Conservation (phyloP, 495 filamentous ascomycete species). For the Thozetella sp. region DNA sequence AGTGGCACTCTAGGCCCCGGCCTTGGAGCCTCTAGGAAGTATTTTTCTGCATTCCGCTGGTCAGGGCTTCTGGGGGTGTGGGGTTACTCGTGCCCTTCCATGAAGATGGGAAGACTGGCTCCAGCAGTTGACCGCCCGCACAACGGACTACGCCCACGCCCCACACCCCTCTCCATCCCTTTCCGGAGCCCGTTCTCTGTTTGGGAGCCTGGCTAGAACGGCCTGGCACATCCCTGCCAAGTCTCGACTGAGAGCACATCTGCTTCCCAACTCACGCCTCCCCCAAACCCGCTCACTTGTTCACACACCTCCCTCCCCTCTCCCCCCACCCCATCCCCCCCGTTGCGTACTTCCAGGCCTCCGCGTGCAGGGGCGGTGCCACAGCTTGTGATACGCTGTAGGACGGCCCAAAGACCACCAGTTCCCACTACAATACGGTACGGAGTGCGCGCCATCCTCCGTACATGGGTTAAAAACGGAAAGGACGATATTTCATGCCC, state of each 20-base stretch:
- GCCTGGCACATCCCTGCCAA: neutral
- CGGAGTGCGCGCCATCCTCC: neutral
- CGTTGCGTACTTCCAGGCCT: neutral
- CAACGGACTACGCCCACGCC: conserved; percentile 1
- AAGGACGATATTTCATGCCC: neutral
- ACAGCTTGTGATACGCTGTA: conserved; percentile 1
- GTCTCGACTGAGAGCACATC: neutral
- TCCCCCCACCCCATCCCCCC: neutral
- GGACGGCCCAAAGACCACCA: neutral
- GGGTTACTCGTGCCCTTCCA: neutral
- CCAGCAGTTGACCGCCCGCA: neutral
- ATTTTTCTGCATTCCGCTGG: conserved; percentile 2
- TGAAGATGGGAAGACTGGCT: no score
- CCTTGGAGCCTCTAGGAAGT: neutral
- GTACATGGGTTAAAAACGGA: neutral
- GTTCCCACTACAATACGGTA: conserved; percentile 3
- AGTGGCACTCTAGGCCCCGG: neutral
- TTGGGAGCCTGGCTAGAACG: neutral
- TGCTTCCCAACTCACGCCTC: neutral
- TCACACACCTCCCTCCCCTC: neutral
- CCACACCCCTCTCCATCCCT: neutral
- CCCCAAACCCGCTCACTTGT: neutral
- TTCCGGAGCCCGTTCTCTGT: neutral
- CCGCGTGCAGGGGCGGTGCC: neutral
- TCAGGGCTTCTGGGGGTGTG: neutral